phyloP scores from a whole-genome alignment of 306 rosid species.

The Echinosophora koreensis region DNA sequence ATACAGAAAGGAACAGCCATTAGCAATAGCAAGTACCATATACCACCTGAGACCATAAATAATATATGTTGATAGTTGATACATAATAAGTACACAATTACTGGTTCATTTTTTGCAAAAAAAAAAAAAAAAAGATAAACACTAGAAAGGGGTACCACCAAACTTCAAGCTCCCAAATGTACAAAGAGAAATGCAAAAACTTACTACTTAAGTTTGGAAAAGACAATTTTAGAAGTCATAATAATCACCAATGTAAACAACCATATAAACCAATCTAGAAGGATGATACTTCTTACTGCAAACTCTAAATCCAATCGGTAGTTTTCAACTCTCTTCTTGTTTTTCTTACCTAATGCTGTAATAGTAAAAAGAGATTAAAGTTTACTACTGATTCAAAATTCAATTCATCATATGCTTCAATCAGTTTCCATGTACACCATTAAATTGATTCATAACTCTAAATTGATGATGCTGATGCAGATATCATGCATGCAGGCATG shows the following conservation, averaged over 20 bases:
- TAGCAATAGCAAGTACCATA: not conserved
- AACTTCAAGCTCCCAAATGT: not conserved
- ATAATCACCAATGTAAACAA: not conserved
- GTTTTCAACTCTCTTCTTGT: not conserved
- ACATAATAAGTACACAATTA: not conserved
- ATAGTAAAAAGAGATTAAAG: not conserved
- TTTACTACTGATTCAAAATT: not conserved
- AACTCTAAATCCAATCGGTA: not conserved
- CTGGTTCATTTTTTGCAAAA: not conserved
- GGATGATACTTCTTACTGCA: not conserved
- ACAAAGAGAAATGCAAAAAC: not conserved
- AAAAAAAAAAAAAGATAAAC: not conserved
- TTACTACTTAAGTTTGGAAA: not conserved
- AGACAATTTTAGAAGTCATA: not conserved
- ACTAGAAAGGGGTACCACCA: not conserved
- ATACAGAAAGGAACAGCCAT: constrained; percentile 2
- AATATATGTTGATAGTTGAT: constrained; percentile 10
- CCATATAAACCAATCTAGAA: constrained; percentile 8
- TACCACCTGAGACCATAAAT: not conserved
- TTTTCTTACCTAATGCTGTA: not conserved
- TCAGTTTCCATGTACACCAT: not conserved
- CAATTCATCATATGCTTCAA: not conserved
- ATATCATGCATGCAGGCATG: not conserved
- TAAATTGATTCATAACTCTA: not conserved
- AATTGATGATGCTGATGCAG: not conserved